These are phyloP conservation scores for Westerdykella ornata DNA, from an alignment of 2,329 filamentous ascomycete genomes.

Conservation along the genomic window DNA sequence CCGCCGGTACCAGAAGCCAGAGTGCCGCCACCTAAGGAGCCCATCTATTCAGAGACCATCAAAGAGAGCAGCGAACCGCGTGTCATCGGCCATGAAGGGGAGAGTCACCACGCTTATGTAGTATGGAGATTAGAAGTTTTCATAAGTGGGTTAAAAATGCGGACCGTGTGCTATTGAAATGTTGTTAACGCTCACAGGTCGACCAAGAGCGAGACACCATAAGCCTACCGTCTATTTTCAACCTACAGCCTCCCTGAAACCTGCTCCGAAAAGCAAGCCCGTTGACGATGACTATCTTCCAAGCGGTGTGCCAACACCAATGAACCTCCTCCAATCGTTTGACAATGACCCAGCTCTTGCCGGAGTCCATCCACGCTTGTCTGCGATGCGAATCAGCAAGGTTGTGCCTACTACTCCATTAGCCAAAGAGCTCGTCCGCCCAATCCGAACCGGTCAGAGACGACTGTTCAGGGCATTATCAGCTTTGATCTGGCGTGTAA, in stretches of 20 bases:
- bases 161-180: neutral
- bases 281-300: constrained; percentile 58
- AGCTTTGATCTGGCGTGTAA: constrained; percentile 63
- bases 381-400: constrained; percentile 66
- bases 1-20: constrained; percentile 35
- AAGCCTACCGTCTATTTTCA: constrained; percentile 60
- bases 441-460: constrained; percentile 58
- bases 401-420: constrained; percentile 61
- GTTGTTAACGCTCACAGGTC: constrained; percentile 20
- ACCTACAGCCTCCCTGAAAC: constrained; percentile 50
- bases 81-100: constrained; percentile 23
- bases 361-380: constrained; percentile 59
- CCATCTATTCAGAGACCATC: constrained; percentile 49
- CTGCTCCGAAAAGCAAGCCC: constrained; percentile 41
- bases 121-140: constrained; percentile 37
- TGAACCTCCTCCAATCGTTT: constrained; percentile 74
- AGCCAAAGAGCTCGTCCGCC: constrained; percentile 54
- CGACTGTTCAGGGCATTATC: constrained; percentile 60
- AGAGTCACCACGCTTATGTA: constrained; percentile 27
- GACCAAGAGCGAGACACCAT: constrained; percentile 56
- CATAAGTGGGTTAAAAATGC: constrained; percentile 21
- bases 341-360: constrained; percentile 57
- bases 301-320: constrained; percentile 60
- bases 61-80: constrained; percentile 27
- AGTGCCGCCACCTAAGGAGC: constrained; percentile 42